Percentiles rank a stretch among this genome's conserved stretches.
phyloP scores from a whole-genome alignment of 2,329 filamentous ascomycete species.

The Cryphonectria carpinicola region DNA sequence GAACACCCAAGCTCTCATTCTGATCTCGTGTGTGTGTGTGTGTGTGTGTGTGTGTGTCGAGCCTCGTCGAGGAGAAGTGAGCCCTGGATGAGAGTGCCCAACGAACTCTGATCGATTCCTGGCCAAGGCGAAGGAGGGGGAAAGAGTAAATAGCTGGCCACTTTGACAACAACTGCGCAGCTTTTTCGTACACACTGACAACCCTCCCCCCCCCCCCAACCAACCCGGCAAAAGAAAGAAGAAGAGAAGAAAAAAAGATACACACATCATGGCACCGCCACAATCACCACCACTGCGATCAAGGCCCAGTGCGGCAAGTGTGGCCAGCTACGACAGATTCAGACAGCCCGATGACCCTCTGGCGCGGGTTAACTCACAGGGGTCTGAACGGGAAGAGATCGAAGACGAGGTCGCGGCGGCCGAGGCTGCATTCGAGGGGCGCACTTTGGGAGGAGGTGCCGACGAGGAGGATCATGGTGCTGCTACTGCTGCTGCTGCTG shows the following conservation, averaged over 20 bases:
- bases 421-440: slow-evolving; percentile 20
- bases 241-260: too few species aligned
- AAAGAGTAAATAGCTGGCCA: neutral
- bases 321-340: slow-evolving; percentile 30
- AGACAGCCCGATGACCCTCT: slow-evolving; percentile 31
- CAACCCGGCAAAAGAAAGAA: too few species aligned
- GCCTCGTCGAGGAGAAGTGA: neutral
- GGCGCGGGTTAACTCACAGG: slow-evolving; percentile 28
- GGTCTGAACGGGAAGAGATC: slow-evolving; percentile 26
- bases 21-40: neutral
- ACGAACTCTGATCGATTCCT: neutral
- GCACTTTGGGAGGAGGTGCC: slow-evolving; percentile 6
- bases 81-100: neutral
- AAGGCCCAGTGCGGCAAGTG: slow-evolving; percentile 22
- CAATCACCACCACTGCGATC: slow-evolving; percentile 14
- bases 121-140: neutral
- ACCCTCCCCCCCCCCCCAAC: too few species aligned
- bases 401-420: slow-evolving; percentile 30
- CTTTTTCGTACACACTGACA: neutral
- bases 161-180: neutral
- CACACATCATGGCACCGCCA: slow-evolving; percentile 14
- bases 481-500: neutral
- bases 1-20: neutral
- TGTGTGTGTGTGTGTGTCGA: neutral
- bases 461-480: slow-evolving; percentile 1